A percentile compares a stretch with the other conserved stretches of the same genome.
Conservation (phyloP, 208 protist genomes). For the Blechomonas ayalai region DNA sequence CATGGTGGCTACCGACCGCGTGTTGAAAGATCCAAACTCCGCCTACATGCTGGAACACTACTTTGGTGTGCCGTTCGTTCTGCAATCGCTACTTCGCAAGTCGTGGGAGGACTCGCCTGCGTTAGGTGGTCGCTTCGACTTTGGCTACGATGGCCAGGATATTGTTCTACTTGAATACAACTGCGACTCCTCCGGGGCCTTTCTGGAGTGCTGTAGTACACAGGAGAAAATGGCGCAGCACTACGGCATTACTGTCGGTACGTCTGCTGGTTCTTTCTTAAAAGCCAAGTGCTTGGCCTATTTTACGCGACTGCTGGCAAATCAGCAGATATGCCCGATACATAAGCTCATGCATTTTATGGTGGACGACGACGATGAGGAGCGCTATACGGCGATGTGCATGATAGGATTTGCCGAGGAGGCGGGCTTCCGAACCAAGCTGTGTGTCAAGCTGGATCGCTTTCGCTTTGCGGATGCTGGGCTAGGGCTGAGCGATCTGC, state of each 20-base stretch:
- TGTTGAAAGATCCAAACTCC: conserved; percentile 43
- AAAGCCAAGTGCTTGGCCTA: conserved; percentile 39
- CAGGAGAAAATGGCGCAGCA: conserved; percentile 72
- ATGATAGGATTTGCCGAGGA: conserved; percentile 52
- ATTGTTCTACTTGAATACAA: conserved; percentile 80
- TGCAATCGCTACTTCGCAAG: conserved; percentile 48
- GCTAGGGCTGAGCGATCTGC: conserved; percentile 6
- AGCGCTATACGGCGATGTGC: conserved; percentile 73
- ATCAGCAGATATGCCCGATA: conserved; percentile 31
- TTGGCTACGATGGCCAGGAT: conserved; percentile 62
- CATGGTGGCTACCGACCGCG: conserved; percentile 49
- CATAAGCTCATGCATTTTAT: conserved; percentile 74
- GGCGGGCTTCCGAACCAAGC: conserved; percentile 59
- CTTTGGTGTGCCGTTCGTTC: conserved; percentile 58
- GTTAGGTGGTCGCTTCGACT: conserved; percentile 70
- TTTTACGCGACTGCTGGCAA: conserved; percentile 34
- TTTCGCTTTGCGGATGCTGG: conserved; percentile 23
- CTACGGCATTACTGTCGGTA: conserved; percentile 44
- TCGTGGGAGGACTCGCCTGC: conserved; percentile 48
- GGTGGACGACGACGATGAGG: conserved; percentile 80
- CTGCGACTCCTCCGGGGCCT: conserved; percentile 62
- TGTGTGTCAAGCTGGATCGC: conserved; percentile 44
- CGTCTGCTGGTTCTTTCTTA: conserved; percentile 65
- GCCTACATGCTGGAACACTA: conserved; percentile 54
- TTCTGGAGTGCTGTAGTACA: conserved; percentile 79